A percentile compares a stretch with the other conserved stretches of the same genome.
phyloP scores from a whole-genome alignment of 2,329 filamentous ascomycete species.

The Neoascochyta sp. region DNA sequence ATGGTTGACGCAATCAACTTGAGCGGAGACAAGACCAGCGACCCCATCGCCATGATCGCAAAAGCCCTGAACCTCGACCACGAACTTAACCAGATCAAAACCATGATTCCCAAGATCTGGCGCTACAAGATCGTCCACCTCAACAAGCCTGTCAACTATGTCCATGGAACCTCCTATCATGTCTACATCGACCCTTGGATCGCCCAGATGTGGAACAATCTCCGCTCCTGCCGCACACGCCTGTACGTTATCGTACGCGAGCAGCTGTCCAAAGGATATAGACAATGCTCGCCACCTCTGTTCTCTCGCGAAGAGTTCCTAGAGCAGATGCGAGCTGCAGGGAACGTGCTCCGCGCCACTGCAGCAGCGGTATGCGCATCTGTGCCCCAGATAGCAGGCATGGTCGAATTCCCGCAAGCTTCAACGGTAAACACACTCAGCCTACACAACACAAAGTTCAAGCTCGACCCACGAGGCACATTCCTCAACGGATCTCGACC shows the following conservation, averaged over 20 bases:
- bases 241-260: constrained; percentile 21
- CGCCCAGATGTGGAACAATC: constrained; percentile 31
- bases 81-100: constrained; percentile 21
- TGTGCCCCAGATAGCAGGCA: constrained; percentile 27
- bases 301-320: constrained; percentile 10
- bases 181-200: constrained; percentile 32
- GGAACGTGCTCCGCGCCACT: constrained; percentile 12
- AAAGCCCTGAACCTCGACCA: constrained; percentile 14
- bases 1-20: constrained; percentile 22
- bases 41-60: constrained; percentile 13
- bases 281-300: constrained; percentile 8
- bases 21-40: constrained; percentile 13
- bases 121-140: constrained; percentile 18
- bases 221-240: constrained; percentile 19
- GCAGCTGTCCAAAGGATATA: constrained; percentile 15
- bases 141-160: constrained; percentile 11
- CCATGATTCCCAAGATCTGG: constrained; percentile 22
- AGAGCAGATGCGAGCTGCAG: constrained; percentile 8
- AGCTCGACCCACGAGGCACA: constrained; percentile 19
- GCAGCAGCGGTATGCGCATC: constrained; percentile 20
- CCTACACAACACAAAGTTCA: constrained; percentile 4
- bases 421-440: background rate
- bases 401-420: constrained; percentile 20
- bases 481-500: constrained; percentile 17
- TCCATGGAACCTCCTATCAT: constrained; percentile 23